These are phyloP conservation scores for Cydonia oblonga DNA, from an alignment of 331 rosid species.

Conservation along the genomic window DNA sequence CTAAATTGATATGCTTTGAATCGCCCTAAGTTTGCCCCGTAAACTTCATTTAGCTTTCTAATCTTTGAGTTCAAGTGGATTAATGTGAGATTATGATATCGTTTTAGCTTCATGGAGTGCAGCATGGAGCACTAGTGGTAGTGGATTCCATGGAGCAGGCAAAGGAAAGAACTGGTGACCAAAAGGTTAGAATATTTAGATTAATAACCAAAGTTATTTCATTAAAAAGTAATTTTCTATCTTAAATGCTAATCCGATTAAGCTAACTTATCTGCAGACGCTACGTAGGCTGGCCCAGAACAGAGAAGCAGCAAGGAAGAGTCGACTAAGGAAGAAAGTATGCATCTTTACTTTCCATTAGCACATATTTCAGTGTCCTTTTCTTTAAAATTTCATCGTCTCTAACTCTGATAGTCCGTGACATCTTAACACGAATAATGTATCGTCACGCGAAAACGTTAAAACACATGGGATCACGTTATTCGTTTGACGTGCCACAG, in stretches of 20 bases:
- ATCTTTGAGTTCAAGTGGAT: neutral
- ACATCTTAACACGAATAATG: neutral
- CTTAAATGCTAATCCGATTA: neutral
- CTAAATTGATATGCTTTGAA: neutral
- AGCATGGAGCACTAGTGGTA: conserved; percentile 33
- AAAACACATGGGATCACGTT: neutral
- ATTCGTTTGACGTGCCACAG: neutral
- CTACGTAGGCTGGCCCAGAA: conserved; percentile 71
- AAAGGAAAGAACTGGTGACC: conserved; percentile 42
- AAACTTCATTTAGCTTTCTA: neutral
- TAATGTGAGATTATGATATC: neutral
- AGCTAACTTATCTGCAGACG: conserved; percentile 19
- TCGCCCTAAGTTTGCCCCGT: no score
- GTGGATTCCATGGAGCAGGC: conserved; percentile 56
- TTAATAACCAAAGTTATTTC: neutral
- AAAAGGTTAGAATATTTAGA: conserved; percentile 32
- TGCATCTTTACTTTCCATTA: neutral
- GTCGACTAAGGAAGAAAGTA: conserved; percentile 81
- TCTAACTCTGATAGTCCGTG: neutral
- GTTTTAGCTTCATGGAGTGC: conserved; percentile 43
- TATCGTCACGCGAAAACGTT: neutral
- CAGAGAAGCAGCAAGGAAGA: conserved; percentile 80
- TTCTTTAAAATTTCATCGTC: neutral
- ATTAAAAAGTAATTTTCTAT: neutral
- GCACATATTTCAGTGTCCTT: neutral